Base-by-base conservation (phyloP, 768 basidiomycete species). In the Cubamyces sp. region DNA sequence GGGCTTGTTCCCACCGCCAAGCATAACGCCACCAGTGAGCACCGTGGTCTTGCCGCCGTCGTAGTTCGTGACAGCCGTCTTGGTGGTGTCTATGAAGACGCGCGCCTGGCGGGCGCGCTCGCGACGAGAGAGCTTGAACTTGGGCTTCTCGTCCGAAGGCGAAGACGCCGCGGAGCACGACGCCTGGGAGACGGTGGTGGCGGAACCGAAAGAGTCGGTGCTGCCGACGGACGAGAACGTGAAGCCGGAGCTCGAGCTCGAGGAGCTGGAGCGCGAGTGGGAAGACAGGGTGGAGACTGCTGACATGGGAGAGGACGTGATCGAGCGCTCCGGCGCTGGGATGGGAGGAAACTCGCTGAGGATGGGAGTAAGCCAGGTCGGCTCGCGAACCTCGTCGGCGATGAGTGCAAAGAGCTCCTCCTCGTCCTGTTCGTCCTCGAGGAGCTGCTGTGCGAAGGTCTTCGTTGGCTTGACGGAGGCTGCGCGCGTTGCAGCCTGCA, bases 31-130 rank as follows among this genome's bases (percentile, higher is more conserved):
- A 59, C 91, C 91, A 3, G 91, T 92, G 68, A 93, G 84, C 52
- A 92, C 91, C 28, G 91, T 92, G 55, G 91, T 93, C 82, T 91
- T 92, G 65, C 91, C 91, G 58, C 90, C 91, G 67, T 93, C 91
- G 68, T 93, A 93, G 69, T 89, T 88, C 49, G 91, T 92, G 64
- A 92, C 88, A 47, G 89, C 88, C 56, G 76, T 91, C 80, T 87
- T 92, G 70, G 86, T 76, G 21, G 80, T 83, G 74, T 93, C 91
- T 57, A 93, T 74, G 70, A 82, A 91, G 67, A 92, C 88, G 64
- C 84, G 85, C 23, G 83, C 82, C 72, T 87, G 87, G 64, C 87
- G 82, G 9, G 84, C 83, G 52, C 81, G 82, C 73, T 91, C 90
- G 62, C 89, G 84, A 57, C 88, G 87, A 23, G 87, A 88, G 57